Evolutionary conservation across 2,329 filamentous ascomycete species (phyloP).

Genomic region (Trichoderma sp.): DNA sequence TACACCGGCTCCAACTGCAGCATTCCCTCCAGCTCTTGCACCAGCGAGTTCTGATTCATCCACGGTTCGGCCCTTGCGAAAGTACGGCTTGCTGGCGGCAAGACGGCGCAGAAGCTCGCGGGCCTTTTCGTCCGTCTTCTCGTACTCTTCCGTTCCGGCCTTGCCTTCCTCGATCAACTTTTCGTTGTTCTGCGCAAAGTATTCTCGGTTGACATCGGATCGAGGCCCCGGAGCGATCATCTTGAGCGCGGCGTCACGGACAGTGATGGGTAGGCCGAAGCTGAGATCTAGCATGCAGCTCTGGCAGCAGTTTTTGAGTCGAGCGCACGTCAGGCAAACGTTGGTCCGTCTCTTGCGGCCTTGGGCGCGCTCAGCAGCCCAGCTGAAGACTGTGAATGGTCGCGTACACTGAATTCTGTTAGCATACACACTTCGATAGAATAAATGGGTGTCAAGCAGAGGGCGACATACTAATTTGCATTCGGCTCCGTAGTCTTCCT

Average conservation of each 20-base stretch:
- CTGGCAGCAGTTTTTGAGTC: conserved; percentile 98
- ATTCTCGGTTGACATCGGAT: conserved; percentile 92
- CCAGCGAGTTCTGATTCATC: conserved; percentile 53
- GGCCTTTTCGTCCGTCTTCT: conserved; percentile 96
- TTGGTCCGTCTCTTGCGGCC: conserved; percentile 90
- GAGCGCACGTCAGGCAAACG: conserved; percentile 94
- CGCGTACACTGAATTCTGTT: conserved; percentile 66
- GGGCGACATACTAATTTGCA: conserved; percentile 61
- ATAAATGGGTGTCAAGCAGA: background rate
- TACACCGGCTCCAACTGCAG: conserved; percentile 55
- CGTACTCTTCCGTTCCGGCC: conserved; percentile 83
- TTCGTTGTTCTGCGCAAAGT: conserved; percentile 97
- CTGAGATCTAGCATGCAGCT: conserved; percentile 98
- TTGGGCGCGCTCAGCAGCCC: conserved; percentile 86
- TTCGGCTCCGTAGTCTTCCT: conserved; percentile 90
- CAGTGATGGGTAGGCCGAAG: conserved; percentile 91
- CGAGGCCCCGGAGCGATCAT: conserved; percentile 94
- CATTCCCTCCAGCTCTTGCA: conserved; percentile 46
- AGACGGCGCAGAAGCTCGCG: conserved; percentile 81
- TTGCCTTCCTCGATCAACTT: conserved; percentile 91
- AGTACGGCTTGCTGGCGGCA: conserved; percentile 92
- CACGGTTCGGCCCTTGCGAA: conserved; percentile 79
- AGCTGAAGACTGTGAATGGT: conserved; percentile 93
- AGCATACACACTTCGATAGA: background rate
- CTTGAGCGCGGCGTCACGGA: conserved; percentile 94